Evolutionary conservation across 306 rosid genomes (phyloP).

Genomic region (Senna tora): DNA sequence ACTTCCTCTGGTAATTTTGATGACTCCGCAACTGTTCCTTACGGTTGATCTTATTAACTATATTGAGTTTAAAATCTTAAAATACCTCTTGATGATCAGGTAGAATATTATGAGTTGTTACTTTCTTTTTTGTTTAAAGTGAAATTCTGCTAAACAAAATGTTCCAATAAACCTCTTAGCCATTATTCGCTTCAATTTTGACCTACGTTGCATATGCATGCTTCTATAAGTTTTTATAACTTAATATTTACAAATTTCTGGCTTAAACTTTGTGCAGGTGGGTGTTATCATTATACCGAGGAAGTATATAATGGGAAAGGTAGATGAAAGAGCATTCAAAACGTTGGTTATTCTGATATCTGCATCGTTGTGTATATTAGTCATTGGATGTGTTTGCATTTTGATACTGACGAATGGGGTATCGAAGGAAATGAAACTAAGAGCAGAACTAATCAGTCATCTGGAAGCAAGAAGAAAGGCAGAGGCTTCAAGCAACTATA

Average conservation of each 20-base stretch:
- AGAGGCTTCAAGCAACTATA: conserved; percentile 95
- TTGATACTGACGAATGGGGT: conserved; percentile 95
- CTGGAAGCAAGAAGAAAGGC: conserved; percentile 98
- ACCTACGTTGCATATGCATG: no score
- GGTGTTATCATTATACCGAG: conserved; percentile 96
- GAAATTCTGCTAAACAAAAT: not conserved
- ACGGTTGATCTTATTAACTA: not conserved
- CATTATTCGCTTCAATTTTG: conserved; percentile 18
- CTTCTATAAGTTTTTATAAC: not conserved
- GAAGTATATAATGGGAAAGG: conserved; percentile 94
- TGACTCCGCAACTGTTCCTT: conserved; percentile 10
- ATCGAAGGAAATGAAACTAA: conserved; percentile 96
- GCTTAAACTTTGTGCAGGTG: conserved; percentile 66
- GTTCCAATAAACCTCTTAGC: not conserved
- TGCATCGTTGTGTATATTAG: conserved; percentile 83
- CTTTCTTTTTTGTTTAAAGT: no score
- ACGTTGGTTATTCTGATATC: conserved; percentile 92
- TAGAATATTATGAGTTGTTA: conserved; percentile 17
- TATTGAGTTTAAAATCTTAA: conserved; percentile 13
- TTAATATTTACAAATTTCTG: conserved; percentile 23
- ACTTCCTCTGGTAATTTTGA: conserved; percentile 84
- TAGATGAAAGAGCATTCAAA: conserved; percentile 92
- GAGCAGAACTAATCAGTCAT: conserved; percentile 93
- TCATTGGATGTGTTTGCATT: conserved; percentile 92
- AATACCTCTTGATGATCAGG: not conserved